Evolutionary conservation across 805 yeast species (phyloP).

Genomic region (Yarrowia sp.): DNA sequence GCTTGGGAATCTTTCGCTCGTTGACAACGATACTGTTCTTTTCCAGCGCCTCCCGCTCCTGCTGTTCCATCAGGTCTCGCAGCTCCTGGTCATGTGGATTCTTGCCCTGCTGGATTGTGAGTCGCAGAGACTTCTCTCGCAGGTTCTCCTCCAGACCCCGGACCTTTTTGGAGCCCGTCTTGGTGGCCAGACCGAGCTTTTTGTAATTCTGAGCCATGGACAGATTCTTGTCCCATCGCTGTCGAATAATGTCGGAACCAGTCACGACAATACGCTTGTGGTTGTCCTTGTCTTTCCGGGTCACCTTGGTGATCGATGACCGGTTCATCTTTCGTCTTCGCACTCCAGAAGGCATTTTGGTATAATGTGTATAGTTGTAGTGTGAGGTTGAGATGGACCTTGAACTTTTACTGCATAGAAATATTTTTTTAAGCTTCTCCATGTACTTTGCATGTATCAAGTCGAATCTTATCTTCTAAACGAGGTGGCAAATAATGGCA

Average conservation of each 20-base stretch:
- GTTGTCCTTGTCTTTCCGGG: constrained; percentile 67
- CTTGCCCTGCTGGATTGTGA: constrained; percentile 18
- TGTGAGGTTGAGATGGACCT: neutral
- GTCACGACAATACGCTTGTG: constrained; percentile 62
- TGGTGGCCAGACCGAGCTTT: constrained; percentile 68
- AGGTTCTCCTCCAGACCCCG: constrained; percentile 33
- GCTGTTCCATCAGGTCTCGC: constrained; percentile 6
- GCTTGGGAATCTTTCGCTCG: constrained; percentile 56
- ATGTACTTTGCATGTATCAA: constrained; percentile 1
- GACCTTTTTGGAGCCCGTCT: constrained; percentile 60
- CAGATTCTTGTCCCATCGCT: constrained; percentile 80
- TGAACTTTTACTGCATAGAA: neutral
- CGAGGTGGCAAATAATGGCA: neutral
- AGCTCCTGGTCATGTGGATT: constrained; percentile 29
- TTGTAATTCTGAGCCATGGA: constrained; percentile 86
- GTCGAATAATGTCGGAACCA: constrained; percentile 78
- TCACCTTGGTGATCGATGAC: constrained; percentile 64
- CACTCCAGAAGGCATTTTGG: constrained; percentile 47
- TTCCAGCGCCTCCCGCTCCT: constrained; percentile 31
- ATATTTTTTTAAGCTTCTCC: neutral
- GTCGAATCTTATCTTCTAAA: neutral
- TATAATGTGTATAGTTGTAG: neutral
- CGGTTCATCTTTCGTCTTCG: constrained; percentile 82
- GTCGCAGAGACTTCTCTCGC: constrained; percentile 36
- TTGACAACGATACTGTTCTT: constrained; percentile 38